A percentile compares a stretch with the other conserved stretches of the same genome.
phyloP scores from a whole-genome alignment of 78 protist species.

The Dictyostelium brefeldianum region DNA sequence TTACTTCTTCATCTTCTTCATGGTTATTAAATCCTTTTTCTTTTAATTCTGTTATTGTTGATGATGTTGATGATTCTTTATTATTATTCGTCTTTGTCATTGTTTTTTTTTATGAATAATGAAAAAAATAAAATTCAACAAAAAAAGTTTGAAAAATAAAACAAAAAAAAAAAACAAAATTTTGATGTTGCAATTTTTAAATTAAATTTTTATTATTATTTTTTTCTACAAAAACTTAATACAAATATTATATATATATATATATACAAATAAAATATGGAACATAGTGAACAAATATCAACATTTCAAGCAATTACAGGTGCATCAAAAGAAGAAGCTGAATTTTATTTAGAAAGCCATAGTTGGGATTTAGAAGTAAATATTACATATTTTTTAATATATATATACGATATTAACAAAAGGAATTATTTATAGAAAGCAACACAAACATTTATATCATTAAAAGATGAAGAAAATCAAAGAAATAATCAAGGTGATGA shows the following conservation, averaged over 20 bases:
- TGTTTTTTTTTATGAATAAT: neutral
- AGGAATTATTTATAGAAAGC: conserved; percentile 1
- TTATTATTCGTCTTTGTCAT: neutral
- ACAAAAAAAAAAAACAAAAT: neutral
- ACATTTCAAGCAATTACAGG: conserved; percentile 64
- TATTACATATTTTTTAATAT: neutral
- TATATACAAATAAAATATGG: neutral
- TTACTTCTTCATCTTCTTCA: conserved; percentile 21
- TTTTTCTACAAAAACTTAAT: neutral
- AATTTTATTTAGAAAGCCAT: conserved; percentile 75
- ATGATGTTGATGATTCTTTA: neutral
- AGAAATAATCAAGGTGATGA: neutral
- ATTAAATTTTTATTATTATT: no score
- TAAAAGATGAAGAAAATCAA: conserved; percentile 12
- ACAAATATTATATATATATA: neutral
- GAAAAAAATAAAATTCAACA: neutral
- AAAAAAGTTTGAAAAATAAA: neutral
- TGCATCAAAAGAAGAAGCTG: conserved; percentile 19
- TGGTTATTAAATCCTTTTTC: neutral
- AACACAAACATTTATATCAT: conserved; percentile 24
- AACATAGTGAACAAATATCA: conserved; percentile 12
- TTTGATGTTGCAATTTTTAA: neutral
- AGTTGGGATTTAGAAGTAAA: conserved; percentile 73
- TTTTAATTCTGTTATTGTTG: neutral
- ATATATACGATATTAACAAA: neutral